Evolutionary conservation across 2,329 filamentous ascomycete species (phyloP).

Genomic region (Juglanconis oblonga): DNA sequence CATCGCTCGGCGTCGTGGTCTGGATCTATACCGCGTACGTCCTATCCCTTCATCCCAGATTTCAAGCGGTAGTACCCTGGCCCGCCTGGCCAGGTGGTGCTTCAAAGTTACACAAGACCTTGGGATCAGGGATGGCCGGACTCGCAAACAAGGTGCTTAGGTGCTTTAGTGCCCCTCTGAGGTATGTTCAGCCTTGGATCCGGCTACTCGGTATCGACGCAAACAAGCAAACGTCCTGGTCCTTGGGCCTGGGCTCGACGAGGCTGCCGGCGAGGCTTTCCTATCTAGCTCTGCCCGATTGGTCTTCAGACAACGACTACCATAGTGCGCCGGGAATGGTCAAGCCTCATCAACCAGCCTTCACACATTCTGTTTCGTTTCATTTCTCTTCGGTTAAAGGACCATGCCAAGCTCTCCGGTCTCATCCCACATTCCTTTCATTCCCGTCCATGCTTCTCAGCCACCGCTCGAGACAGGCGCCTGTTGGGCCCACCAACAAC

Average conservation of each 20-base stretch:
- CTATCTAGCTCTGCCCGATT: neutral
- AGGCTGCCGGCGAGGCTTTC: slow-evolving; percentile 1
- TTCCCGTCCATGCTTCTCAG: neutral
- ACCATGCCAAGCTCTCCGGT: neutral
- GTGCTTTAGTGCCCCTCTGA: slow-evolving; percentile 2
- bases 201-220: slow-evolving; percentile 6
- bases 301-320: neutral
- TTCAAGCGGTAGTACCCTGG: too few relatives aligned
- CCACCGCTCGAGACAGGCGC: neutral
- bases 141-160: slow-evolving; percentile 4
- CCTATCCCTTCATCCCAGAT: too few relatives aligned
- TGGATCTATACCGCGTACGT: neutral
- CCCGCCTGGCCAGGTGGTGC: too few relatives aligned
- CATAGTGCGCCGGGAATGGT: neutral
- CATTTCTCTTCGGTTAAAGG: neutral
- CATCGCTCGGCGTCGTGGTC: slow-evolving; percentile 4
- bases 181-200: slow-evolving; percentile 12
- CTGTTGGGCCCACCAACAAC: neutral
- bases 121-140: neutral
- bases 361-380: slow-evolving; percentile 12
- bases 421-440: neutral
- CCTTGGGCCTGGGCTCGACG: neutral
- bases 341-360: neutral
- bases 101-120: slow-evolving; percentile 7
- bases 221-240: neutral